Base-by-base conservation (phyloP, 1,284 basidiomycete species). In the Singerocomus inundabilis region DNA sequence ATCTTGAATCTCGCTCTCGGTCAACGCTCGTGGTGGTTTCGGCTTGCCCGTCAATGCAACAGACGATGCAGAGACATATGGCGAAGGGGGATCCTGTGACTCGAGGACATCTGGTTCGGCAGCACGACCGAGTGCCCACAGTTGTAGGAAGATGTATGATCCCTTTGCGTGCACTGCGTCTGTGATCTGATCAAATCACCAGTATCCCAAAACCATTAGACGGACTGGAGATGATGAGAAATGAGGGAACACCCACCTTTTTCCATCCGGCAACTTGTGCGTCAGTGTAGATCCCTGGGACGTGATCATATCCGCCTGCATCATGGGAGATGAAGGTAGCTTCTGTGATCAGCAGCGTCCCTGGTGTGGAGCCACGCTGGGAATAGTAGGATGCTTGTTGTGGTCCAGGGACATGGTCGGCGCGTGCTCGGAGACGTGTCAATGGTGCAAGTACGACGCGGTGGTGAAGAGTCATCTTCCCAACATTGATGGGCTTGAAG, bases 131-230 rank as follows among this genome's bases (percentile, higher is more conserved):
- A 73, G 56, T 0, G 73, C 71, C 75, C 75, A 75, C 1, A 76
- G 61, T 54, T 78, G 76, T 2, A 63, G 26, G 55, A 63, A 74
- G 46, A 78, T 71, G 56, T 60, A 59, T 0, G 67, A 70, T 9
- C 67, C 69, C 53, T 73, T 70, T 25, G 66, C 66, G 55, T 78
- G 77, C 0, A 79, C 75, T 1, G 66, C 70, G 16, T 67, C 68
- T 15, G 67, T 68, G 32, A 74, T 52, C 61, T 66, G 18, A 29
- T 4, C 30, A 11, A 11, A 15, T 21, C n/a, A 28, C 46, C 26
- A 30, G 8, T 21, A 21, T 21, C 21, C 21, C 7, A 29, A n/a
- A 9, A 12, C 1, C 6, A 1, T 49, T 2, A 46, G 41, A 32
- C 5, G 12, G 6, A 4, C n/a, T 24, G 10, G 1, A 11, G 7